Base-by-base conservation (phyloP, 768 basidiomycete genomes). In the Podaxis rugospora region DNA sequence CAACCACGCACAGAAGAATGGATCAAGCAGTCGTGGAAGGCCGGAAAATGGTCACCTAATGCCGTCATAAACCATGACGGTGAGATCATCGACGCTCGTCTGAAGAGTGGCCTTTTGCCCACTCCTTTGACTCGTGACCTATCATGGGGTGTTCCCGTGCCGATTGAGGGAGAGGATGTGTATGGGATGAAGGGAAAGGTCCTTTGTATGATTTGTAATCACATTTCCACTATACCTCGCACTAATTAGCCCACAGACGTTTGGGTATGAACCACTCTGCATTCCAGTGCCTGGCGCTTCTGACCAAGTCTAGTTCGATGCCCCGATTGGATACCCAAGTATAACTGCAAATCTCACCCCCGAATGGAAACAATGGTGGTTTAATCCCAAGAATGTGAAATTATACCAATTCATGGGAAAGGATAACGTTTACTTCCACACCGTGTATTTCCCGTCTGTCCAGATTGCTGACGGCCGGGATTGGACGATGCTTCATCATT, bases 401-500 rank as follows among this genome's bases (percentile, higher is more conserved):
- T 78, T 98, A 54, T 97, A 93, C 76, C 96, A 99, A 74, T 99
- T 99, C 80, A 99, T 99, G 97, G 97, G 97, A 70, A 99, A 99
- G 77, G 96, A 98, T 72, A 98, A 95, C 64, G 93, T 95, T 53
- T 98, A 96, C 74, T 99, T 99, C 85, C 97, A 99, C 73, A 93
- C 93, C 0, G 86, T 99, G 42, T 93, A 93, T 67, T 99, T 88
- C 79, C 96, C 97, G 28, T 88, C 93, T 3, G 87, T 94, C 60
- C 84, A 93, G 68, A 76, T 98, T 62, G 97, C 87, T 2, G 95
- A 98, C 65, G 90, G 92, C 16, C 85, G 92, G 54, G 78, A 88
- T 63, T 99, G 97, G 97, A 97, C 96, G 25, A 95, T 77, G 71
- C 81, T 98, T 3, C 91, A 96, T 72, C 94, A 97, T 75, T 76